Base-by-base conservation (phyloP, 148 eudicot species). In the Silene conica region DNA sequence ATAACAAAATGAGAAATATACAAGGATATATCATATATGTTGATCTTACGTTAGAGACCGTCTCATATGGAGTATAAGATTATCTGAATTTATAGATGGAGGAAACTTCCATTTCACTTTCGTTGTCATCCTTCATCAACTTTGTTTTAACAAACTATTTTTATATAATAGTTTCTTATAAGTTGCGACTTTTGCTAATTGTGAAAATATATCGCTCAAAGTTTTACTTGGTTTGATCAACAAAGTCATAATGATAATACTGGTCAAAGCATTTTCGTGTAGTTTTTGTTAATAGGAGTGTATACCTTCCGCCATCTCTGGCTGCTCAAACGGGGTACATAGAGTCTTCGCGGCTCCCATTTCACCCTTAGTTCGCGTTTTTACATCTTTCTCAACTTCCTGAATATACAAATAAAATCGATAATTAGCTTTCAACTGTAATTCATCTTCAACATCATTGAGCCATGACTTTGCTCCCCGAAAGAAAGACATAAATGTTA, bases 321-420 rank as follows among this genome's bases (percentile, higher is more conserved):
- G 96, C 89, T 95, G 97, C 55, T 92, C 96, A 80, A 95, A 87
- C 58, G 99, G 99, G 56, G 99, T 80, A 70, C 99, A 95, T 10
- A 95, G 81, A 8, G 96, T 87, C 86, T 95, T 95, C 0, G 94
- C 97, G 22, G 99, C 97, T 63, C 99, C 99, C 75, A 80, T 86
- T 71, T 95, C 99, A 57, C 97, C 99, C 82, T 95, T 95, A 38
- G 99, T 95, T 70, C 96, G 82, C 45, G 89, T 74, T 80, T 95
- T 95, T 48, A 95, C 99, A 72, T 90, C 91, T 77, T 89, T 90
- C 86, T 95, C 99, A 52, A 92, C 99, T 61, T 90, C 99, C 99
- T 95, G 69, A 73, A 43, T 12, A 56, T 5, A 45, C 13, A 3
- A 50, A 72, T 63, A 11, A 11, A 2, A 34, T 28, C 46, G 50